Evolutionary conservation across 2,329 filamentous ascomycete genomes (phyloP).

Genomic region (Diaporthe sp.): DNA sequence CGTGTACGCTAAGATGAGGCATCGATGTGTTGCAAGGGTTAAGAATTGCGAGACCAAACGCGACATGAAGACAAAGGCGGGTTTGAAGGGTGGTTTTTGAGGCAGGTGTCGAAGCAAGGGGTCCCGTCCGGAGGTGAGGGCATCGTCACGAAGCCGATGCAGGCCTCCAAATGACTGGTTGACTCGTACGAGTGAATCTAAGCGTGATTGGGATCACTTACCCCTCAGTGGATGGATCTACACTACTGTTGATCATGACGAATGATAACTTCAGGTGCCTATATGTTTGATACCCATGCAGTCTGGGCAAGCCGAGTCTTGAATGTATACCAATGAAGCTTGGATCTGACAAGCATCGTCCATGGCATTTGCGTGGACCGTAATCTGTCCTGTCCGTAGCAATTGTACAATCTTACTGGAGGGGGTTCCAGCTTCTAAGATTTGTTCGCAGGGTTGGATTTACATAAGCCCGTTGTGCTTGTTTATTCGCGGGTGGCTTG

Average conservation of each 20-base stretch:
- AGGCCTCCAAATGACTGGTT: constrained; percentile 3
- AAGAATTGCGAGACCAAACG: neutral
- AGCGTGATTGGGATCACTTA: constrained; percentile 8
- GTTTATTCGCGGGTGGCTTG: neutral
- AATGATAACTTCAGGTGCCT: neutral
- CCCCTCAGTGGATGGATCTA: constrained; percentile 8
- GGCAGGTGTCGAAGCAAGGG: neutral
- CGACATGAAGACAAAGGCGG: neutral
- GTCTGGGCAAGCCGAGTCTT: neutral
- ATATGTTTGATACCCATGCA: neutral
- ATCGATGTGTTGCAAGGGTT: constrained; percentile 3
- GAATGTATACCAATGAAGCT: neutral
- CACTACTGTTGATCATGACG: neutral
- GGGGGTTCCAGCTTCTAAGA: neutral
- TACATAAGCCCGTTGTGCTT: constrained; percentile 4
- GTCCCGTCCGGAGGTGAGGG: neutral
- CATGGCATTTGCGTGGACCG: neutral
- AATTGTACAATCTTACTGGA: neutral
- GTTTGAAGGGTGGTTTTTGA: constrained; percentile 1
- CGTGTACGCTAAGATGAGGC: constrained; percentile 9
- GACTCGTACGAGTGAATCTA: constrained; percentile 15
- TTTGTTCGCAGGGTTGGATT: neutral
- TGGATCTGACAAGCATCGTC: neutral
- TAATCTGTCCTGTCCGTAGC: neutral
- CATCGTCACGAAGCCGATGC: neutral